Evolutionary conservation across 352 stramenopile species (phyloP).

Genomic region (Phytopythium sindhum): DNA sequence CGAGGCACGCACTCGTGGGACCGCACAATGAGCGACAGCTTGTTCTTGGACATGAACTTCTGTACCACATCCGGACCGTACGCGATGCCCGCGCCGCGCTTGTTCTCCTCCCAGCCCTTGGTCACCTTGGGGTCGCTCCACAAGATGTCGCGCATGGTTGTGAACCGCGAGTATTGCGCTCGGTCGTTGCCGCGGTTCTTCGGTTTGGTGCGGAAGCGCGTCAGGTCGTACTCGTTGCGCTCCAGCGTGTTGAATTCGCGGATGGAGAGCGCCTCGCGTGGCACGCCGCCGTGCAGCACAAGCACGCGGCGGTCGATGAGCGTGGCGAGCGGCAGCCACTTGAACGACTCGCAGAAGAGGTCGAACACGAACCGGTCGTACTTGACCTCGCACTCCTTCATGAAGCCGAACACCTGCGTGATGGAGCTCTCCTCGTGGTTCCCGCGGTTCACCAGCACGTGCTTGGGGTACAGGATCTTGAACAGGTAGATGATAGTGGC

Average conservation of each 20-base stretch:
- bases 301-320: slow-evolving; percentile 75
- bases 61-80: slow-evolving; percentile 78
- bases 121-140: slow-evolving; percentile 75
- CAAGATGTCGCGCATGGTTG: slow-evolving; percentile 74
- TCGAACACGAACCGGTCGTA: slow-evolving; percentile 78
- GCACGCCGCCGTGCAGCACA: slow-evolving; percentile 74
- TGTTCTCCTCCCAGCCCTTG: slow-evolving; percentile 78
- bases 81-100: slow-evolving; percentile 70
- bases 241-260: slow-evolving; percentile 62
- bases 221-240: slow-evolving; percentile 71
- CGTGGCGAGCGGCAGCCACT: slow-evolving; percentile 68
- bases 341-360: slow-evolving; percentile 82
- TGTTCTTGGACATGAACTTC: slow-evolving; percentile 87
- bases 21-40: slow-evolving; percentile 73
- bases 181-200: slow-evolving; percentile 43
- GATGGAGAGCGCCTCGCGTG: slow-evolving; percentile 50
- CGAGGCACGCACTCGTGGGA: slow-evolving; percentile 83
- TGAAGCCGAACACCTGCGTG: slow-evolving; percentile 85
- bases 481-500: slow-evolving; percentile 79
- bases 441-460: slow-evolving; percentile 77
- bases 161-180: slow-evolving; percentile 57
- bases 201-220: slow-evolving; percentile 62
- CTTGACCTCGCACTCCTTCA: slow-evolving; percentile 83
- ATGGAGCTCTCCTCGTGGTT: slow-evolving; percentile 88
- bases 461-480: slow-evolving; percentile 68